Percentiles rank a stretch among this genome's conserved stretches.
phyloP scores from a whole-genome alignment of 1,284 basidiomycete genomes.

The Serendipita sp. region DNA sequence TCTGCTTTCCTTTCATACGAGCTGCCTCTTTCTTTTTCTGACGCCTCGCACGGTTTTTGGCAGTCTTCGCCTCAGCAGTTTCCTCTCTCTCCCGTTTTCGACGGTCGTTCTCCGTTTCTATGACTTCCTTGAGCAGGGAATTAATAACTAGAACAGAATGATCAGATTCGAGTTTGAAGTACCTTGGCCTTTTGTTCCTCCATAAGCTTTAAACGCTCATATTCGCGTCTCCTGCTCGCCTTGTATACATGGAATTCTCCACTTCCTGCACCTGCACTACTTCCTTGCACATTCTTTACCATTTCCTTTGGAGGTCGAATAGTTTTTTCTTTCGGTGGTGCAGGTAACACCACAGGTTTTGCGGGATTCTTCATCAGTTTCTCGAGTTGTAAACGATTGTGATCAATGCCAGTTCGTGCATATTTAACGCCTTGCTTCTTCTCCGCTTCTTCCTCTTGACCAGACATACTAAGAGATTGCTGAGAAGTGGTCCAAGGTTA shows the following conservation, averaged over 20 bases:
- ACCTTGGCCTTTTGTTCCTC: slow-evolving; percentile 74
- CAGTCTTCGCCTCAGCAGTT: slow-evolving; percentile 68
- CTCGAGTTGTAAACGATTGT: slow-evolving; percentile 65
- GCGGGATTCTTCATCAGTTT: slow-evolving; percentile 75
- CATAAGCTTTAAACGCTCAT: slow-evolving; percentile 84
- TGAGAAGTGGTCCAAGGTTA: background rate
- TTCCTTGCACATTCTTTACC: slow-evolving; percentile 98
- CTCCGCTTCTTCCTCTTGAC: background rate
- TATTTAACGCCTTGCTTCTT: slow-evolving; percentile 23
- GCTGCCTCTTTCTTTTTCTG: slow-evolving; percentile 71
- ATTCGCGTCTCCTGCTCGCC: slow-evolving; percentile 83
- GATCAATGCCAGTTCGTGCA: slow-evolving; percentile 57
- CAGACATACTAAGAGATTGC: background rate
- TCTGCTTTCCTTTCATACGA: slow-evolving; percentile 34
- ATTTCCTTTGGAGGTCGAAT: slow-evolving; percentile 76
- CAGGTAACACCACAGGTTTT: slow-evolving; percentile 64
- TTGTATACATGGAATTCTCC: slow-evolving; percentile 99
- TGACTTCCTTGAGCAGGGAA: slow-evolving; percentile 37
- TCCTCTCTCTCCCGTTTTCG: slow-evolving; percentile 52
- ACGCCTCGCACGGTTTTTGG: slow-evolving; percentile 81
- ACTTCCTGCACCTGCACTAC: slow-evolving; percentile 82
- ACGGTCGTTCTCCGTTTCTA: slow-evolving; percentile 48
- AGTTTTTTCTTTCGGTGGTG: slow-evolving; percentile 61
- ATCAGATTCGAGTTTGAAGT: slow-evolving; percentile 16
- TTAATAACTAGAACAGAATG: background rate